Evolutionary conservation across 129 eudicot species (phyloP).

Genomic region (Deinandra increscens): DNA sequence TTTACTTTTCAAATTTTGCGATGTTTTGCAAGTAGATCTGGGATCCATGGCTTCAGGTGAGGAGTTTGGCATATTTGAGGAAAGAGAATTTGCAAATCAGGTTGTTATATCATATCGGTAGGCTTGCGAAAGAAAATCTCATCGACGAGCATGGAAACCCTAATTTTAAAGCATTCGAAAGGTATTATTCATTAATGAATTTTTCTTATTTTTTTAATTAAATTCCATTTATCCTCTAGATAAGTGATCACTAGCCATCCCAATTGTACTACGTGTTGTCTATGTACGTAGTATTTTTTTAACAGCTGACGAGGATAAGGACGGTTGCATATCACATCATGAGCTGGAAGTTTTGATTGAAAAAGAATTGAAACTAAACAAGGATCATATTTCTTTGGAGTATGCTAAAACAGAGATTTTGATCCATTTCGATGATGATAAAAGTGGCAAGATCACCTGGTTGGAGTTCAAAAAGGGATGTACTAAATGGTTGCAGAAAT

Average conservation of each 20-base stretch:
- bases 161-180: not conserved
- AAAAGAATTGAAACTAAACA: not conserved
- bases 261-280: too few species aligned
- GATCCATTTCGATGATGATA: constrained; percentile 16
- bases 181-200: not conserved
- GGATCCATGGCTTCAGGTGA: not conserved
- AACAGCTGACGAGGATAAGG: not conserved
- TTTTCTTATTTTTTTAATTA: too few species aligned
- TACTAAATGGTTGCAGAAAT: constrained; percentile 14
- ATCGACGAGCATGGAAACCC: constrained; percentile 12
- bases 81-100: not conserved
- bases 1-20: not conserved
- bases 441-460: not conserved
- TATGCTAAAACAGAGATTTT: constrained; percentile 6
- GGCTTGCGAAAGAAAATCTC: constrained; percentile 5
- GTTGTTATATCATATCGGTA: not conserved
- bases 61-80: constrained; percentile 20
- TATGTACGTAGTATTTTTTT: not conserved
- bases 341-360: constrained; percentile 8
- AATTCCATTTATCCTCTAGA: too few species aligned
- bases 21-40: not conserved
- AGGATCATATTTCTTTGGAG: constrained; percentile 7
- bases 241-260: too few species aligned
- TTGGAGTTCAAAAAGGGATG: constrained; percentile 18
- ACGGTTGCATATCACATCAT: not conserved